Conservation (phyloP, 139 green algal genomes). For the Volvox reticuliferus region DNA sequence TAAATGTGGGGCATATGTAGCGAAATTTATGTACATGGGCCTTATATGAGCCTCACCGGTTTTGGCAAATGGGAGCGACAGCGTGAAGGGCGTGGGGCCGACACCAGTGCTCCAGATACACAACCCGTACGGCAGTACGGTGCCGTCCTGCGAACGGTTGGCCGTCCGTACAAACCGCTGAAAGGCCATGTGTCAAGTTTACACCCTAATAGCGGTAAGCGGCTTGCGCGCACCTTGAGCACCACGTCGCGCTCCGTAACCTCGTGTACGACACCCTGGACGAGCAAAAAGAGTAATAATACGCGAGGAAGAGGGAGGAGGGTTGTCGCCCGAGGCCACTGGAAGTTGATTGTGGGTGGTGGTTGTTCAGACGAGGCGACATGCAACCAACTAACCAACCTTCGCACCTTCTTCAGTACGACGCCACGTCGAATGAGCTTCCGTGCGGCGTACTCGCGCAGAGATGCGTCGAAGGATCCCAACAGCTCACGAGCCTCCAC, state of each 20-base stretch:
- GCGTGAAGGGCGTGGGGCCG: slow-evolving; percentile 86
- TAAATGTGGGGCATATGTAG: no score
- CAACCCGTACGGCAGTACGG: slow-evolving; percentile 83
- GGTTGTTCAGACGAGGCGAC: no score
- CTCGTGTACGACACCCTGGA: slow-evolving; percentile 40
- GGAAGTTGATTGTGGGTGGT: no score
- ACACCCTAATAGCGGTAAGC: no score
- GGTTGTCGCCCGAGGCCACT: neutral
- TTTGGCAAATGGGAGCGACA: slow-evolving; percentile 86
- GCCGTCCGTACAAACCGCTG: no score
- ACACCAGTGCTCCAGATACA: slow-evolving; percentile 94
- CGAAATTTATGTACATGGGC: no score
- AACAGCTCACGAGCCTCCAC: slow-evolving; percentile 27
- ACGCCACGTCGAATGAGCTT: slow-evolving; percentile 82
- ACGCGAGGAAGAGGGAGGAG: neutral
- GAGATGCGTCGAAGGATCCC: slow-evolving; percentile 81
- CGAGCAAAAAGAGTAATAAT: neutral
- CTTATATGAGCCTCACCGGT: slow-evolving; percentile 48
- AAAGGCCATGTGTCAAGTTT: no score
- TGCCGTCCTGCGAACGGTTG: slow-evolving; percentile 61
- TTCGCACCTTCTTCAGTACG: slow-evolving; percentile 71
- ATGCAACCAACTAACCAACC: no score
- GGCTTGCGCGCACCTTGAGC: slow-evolving; percentile 63
- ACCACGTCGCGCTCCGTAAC: slow-evolving; percentile 64
- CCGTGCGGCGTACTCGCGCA: slow-evolving; percentile 85